Percentiles rank a stretch among this genome's conserved stretches.
These are phyloP conservation scores for Fusarium sp. DNA, from an alignment of 2,329 filamentous ascomycete species.

Conservation along the genomic window DNA sequence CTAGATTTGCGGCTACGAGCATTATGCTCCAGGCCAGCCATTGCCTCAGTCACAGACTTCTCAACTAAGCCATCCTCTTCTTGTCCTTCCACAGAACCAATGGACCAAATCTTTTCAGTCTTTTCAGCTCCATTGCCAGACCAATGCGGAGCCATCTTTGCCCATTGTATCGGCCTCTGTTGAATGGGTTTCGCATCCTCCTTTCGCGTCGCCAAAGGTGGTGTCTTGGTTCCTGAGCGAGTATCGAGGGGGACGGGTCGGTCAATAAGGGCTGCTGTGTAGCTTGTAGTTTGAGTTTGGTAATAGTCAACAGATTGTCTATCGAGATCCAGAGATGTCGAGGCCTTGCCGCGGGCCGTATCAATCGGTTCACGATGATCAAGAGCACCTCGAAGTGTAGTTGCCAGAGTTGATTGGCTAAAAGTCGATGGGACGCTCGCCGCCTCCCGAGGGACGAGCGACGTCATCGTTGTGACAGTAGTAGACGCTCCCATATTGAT, in stretches of 20 bases:
- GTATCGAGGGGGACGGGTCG: slow-evolving; percentile 37
- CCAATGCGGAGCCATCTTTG: slow-evolving; percentile 58
- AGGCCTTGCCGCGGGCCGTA: slow-evolving; percentile 43
- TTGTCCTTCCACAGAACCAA: slow-evolving; percentile 62
- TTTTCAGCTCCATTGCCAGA: slow-evolving; percentile 62
- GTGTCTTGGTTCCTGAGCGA: slow-evolving; percentile 26
- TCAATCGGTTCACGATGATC: slow-evolving; percentile 50
- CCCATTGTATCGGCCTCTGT: slow-evolving; percentile 30
- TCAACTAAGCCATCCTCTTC: slow-evolving; percentile 69
- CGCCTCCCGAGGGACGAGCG: slow-evolving; percentile 44
- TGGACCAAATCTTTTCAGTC: slow-evolving; percentile 73
- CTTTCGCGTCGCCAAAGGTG: slow-evolving; percentile 13
- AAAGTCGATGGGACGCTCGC: slow-evolving; percentile 48
- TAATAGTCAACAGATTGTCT: slow-evolving; percentile 39
- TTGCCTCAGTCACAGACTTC: slow-evolving; percentile 70
- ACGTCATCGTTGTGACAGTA: slow-evolving; percentile 47
- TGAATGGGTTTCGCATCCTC: slow-evolving; percentile 29
- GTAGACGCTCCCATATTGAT: slow-evolving; percentile 48
- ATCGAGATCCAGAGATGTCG: slow-evolving; percentile 51
- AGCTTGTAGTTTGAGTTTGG: slow-evolving; percentile 39
- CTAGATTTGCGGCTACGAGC: slow-evolving; percentile 74
- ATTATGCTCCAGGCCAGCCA: slow-evolving; percentile 70
- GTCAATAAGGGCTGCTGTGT: slow-evolving; percentile 45
- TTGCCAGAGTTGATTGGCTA: slow-evolving; percentile 45
- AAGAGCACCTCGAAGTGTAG: slow-evolving; percentile 50